phyloP scores from a whole-genome alignment of 257 asterid species.

The Nicotiana paniculata region DNA sequence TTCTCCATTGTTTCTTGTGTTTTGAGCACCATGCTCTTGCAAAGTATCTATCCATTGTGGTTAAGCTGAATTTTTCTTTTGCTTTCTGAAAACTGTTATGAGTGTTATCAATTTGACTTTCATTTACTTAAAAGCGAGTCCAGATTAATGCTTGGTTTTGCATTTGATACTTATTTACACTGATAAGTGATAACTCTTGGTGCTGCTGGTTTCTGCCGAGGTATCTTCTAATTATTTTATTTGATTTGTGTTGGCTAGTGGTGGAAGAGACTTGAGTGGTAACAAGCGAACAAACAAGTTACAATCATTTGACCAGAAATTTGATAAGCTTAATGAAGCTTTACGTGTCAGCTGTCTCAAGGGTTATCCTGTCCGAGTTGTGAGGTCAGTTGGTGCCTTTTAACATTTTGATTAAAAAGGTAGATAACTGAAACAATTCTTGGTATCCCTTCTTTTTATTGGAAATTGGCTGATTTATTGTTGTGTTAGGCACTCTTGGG shows the following conservation, averaged over 20 bases:
- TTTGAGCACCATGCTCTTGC: not conserved
- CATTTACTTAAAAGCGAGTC: not conserved
- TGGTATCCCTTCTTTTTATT: not conserved
- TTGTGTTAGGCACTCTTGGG: not conserved
- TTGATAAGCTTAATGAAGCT: constrained; percentile 59
- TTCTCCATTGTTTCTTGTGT: not conserved
- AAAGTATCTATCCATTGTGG: not conserved
- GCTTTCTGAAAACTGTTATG: not conserved
- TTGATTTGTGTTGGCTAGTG: constrained; percentile 50
- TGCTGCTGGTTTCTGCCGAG: not conserved
- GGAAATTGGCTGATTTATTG: not conserved
- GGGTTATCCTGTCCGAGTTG: constrained; percentile 96
- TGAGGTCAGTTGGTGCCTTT: constrained; percentile 46
- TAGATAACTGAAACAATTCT: not conserved
- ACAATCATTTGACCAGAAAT: constrained; percentile 78
- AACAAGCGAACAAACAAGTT: constrained; percentile 76
- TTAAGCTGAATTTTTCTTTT: not conserved
- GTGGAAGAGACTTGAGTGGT: constrained; percentile 90
- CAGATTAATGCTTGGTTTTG: not conserved
- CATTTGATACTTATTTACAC: not conserved
- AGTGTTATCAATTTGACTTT: not conserved
- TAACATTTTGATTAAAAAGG: not conserved
- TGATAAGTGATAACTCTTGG: not conserved
- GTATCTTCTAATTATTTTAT: constrained; percentile 1
- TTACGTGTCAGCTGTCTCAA: constrained; percentile 72